Evolutionary conservation across 805 yeast genomes (phyloP).

Genomic region (Saturnispora quitensis): DNA sequence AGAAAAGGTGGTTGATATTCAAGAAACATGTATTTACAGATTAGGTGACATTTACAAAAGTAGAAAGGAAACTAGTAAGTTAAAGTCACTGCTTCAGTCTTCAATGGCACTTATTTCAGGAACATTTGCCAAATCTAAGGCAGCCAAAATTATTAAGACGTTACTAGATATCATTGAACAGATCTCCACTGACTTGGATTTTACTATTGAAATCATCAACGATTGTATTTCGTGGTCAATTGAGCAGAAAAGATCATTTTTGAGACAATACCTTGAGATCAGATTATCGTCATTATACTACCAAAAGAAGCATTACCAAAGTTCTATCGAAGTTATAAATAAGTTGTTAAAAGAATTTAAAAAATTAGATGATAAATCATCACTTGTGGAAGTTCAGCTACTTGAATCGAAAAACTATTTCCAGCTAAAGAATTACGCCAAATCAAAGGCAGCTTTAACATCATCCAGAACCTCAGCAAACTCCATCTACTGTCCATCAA

Average conservation of each 20-base stretch:
- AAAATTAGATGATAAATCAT: constrained; percentile 89
- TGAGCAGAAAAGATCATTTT: constrained; percentile 71
- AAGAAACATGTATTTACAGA: constrained; percentile 65
- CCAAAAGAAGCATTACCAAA: constrained; percentile 52
- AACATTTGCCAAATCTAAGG: constrained; percentile 83
- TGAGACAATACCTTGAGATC: constrained; percentile 81
- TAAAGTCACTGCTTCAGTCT: constrained; percentile 53
- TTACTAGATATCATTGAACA: constrained; percentile 70
- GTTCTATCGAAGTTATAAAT: constrained; percentile 64
- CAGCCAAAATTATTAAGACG: constrained; percentile 80
- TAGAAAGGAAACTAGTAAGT: constrained; percentile 37
- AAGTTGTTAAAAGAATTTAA: constrained; percentile 76
- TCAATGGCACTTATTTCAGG: constrained; percentile 55
- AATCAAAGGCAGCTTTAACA: constrained; percentile 85
- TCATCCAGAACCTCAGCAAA: constrained; percentile 97
- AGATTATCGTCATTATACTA: constrained; percentile 72
- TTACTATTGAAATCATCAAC: constrained; percentile 64
- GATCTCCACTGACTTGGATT: constrained; percentile 45
- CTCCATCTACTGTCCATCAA: constrained; percentile 90
- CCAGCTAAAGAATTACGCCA: constrained; percentile 82
- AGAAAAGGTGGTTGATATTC: constrained; percentile 40
- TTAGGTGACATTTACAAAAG: constrained; percentile 63
- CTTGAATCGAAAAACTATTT: constrained; percentile 86
- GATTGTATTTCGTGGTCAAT: constrained; percentile 85
- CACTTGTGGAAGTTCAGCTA: constrained; percentile 90